Evolutionary conservation across 2,329 filamentous ascomycete genomes (phyloP).

Genomic region (Stenocarpella maydis): DNA sequence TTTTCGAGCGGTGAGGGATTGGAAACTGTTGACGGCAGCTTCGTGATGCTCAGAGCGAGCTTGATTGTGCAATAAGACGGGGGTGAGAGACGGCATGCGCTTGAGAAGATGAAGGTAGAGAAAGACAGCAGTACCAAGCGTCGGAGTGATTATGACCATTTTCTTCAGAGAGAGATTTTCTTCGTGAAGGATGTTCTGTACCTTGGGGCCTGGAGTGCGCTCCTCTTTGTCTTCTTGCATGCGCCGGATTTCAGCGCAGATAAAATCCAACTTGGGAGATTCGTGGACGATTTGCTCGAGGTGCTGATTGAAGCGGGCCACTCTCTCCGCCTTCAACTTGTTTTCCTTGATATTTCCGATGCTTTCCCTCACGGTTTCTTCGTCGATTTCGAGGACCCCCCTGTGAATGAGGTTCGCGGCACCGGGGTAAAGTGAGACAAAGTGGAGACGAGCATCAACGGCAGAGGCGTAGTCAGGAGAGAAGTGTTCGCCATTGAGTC

Average conservation of each 20-base stretch:
- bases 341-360: not conserved
- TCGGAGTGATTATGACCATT: not conserved
- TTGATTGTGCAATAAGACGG: not conserved
- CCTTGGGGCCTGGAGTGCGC: not conserved
- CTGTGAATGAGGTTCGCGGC: not conserved
- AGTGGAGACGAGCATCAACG: not conserved
- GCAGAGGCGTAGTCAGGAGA: not conserved
- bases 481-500: fast-evolving
- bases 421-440: not conserved
- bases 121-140: not conserved
- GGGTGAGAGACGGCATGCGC: not conserved
- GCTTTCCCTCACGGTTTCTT: not conserved
- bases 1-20: not conserved
- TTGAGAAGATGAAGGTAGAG: not conserved
- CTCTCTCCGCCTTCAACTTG: not conserved
- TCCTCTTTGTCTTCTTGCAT: not conserved
- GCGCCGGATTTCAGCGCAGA: not conserved
- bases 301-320: not conserved
- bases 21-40: not conserved
- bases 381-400: not conserved
- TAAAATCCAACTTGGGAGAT: not conserved
- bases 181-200: not conserved
- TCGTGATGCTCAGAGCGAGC: not conserved
- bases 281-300: not conserved
- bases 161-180: not conserved